Evolutionary conservation across 495 filamentous ascomycete species (phyloP), one percentile per base, ranked within the genome.

Genomic region (Talaromyces stipitatus): DNA sequence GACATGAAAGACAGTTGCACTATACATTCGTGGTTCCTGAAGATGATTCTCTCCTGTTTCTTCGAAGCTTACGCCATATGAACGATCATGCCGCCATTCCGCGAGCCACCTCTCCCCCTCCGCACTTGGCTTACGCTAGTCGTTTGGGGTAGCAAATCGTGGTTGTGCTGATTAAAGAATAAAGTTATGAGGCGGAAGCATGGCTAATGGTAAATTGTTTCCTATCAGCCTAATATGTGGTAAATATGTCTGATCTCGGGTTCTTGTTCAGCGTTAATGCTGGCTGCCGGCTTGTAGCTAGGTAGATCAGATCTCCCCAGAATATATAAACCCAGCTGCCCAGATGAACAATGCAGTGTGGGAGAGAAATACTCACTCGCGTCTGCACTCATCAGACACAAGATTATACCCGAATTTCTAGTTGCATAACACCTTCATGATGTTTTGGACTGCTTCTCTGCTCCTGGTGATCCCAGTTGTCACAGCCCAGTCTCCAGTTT

Each of bases 391-490:
- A 33, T 54, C 20, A 38, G 20, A 54, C 10, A 38, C 14, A 18
- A 54, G 30, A 41, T 12, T 38, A 18, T 50, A 28, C 16, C 29
- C 43, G 45, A 43, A 22, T 52, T 57, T 32, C 14, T 28, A 20
- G 36, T 55, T 59, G 54, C 47, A 38, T 56, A 47, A 58, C 45
- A 18, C 28, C 27, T 57, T 47, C 46, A 58, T 38, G 48, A 60
- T 56, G 51, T 14, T 54, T 23, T 54, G 28, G 51, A 30, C 23
- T 41, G 20, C 29, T 14, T 54, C 51, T 54, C 32, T 54, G 29
- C 29, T 54, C 11, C 51, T 54, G 51, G 51, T 54, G 51, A 23
- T 54, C 12, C 51, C 51, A 38, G 51, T 23, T 36, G 29, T 54
- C 20, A 30, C 51, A 7, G 51, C 51, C 23, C 51, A 38, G 23